Base-by-base conservation (phyloP, 768 basidiomycete genomes). In the Macrolepiota dolichaula region DNA sequence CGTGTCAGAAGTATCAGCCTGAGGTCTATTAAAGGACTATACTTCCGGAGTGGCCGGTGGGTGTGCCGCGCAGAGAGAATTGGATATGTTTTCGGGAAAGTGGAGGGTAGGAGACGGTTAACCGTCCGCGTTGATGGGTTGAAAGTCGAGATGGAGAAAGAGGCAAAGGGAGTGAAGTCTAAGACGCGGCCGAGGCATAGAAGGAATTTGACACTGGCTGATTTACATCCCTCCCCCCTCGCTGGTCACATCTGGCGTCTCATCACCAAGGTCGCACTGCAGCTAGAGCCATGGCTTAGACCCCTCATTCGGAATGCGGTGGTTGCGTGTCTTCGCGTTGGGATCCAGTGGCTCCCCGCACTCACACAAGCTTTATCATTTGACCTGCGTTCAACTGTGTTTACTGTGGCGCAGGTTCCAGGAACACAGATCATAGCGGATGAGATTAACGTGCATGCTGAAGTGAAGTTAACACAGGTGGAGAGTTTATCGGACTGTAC, bases 1-100 rank as follows among this genome's bases (percentile, higher is more conserved):
- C 85, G 86, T 32, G 79, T 91, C 36, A 83, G 85, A 42, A 91
- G 87, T 69, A 81, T 92, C 59, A 92, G 91, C 68, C 75, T 89
- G 40, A 83, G 88, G 57, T 93, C 91, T 19, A 84, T 93, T 62
- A 86, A 89, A 56, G 91, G 91, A 36, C 75, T 92, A 22, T 91
- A 87, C 71, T 80, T 90, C 62, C 80, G 83, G 50, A 77, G 76
- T 32, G 85, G 86, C 29, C 72, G 70, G 52, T 74, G 79, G 56
- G 82, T 79, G 27, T 83, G 83, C 74, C 81, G 78, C 32, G 78
- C 88, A n/a, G 89, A 92, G 61, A 85, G 91, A 56, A 82, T 93
- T 50, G 82, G 85, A 54, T 89, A 86, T 71, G 79, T 81, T 59
- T 81, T 77, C 69, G 76, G 82, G 11, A 79, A 76, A 11, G 72